phyloP scores from a whole-genome alignment of 169 alveolate genomes.

The Eimeria necatrix region DNA sequence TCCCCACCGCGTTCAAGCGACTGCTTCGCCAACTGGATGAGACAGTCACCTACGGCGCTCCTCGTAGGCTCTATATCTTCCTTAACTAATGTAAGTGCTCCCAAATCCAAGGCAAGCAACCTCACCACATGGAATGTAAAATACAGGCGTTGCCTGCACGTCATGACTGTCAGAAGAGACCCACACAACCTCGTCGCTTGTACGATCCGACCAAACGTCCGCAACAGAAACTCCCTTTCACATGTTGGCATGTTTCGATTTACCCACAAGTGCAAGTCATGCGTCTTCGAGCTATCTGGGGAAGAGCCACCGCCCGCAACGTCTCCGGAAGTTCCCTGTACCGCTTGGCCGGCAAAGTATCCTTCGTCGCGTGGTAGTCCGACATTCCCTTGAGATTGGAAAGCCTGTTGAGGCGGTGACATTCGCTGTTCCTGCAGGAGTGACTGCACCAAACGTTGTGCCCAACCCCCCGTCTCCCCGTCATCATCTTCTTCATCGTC shows the following conservation, averaged over 20 bases:
- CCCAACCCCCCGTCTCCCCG: not conserved
- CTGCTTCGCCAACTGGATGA: not conserved
- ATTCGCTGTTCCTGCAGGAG: no score
- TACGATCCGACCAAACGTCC: not conserved
- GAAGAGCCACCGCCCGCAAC: not conserved
- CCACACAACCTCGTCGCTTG: not conserved
- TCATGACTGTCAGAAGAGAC: not conserved
- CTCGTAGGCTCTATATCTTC: not conserved
- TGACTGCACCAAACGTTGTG: no score
- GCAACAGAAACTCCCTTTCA: not conserved
- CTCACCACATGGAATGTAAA: constrained; percentile 12
- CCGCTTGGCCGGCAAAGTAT: no score
- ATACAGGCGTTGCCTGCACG: not conserved
- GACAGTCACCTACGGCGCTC: not conserved
- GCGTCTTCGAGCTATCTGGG: not conserved
- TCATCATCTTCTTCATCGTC: not conserved
- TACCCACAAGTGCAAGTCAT: not conserved
- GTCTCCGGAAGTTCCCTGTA: not conserved
- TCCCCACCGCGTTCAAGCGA: constrained; percentile 7
- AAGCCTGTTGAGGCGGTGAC: no score
- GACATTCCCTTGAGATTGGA: no score
- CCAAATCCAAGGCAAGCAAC: constrained; percentile 25
- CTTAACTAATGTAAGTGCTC: not conserved
- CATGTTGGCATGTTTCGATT: not conserved
- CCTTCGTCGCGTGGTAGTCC: no score